Evolutionary conservation across 1,284 basidiomycete species (phyloP).

Genomic region (Irpex lacteus): DNA sequence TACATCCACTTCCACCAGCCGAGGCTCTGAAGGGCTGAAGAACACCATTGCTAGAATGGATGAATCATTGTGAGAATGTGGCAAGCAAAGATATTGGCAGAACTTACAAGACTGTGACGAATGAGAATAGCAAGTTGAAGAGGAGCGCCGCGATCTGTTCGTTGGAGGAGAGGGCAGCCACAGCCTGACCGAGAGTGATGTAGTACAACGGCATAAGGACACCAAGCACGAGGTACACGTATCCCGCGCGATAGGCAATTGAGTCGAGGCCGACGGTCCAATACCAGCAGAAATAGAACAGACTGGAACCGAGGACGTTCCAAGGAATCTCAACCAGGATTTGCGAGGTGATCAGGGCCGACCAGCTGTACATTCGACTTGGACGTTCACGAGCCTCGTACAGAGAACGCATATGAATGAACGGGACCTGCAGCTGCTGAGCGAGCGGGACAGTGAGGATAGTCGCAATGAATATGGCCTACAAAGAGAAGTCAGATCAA

Average conservation of each 20-base stretch:
- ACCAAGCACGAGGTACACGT: slow-evolving; percentile 53
- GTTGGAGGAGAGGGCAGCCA: slow-evolving; percentile 68
- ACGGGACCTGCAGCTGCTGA: slow-evolving; percentile 54
- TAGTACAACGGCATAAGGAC: slow-evolving; percentile 56
- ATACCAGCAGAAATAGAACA: slow-evolving; percentile 69
- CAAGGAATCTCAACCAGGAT: slow-evolving; percentile 65
- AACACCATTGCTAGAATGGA: slow-evolving; percentile 50
- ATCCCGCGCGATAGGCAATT: slow-evolving; percentile 44
- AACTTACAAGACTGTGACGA: slow-evolving; percentile 63
- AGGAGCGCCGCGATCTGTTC: slow-evolving; percentile 64
- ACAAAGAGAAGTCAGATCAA: background rate
- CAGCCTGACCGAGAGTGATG: slow-evolving; percentile 43
- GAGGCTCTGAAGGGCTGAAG: slow-evolving; percentile 59
- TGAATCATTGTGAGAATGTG: background rate
- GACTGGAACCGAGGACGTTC: slow-evolving; percentile 55
- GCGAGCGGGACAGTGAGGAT: slow-evolving; percentile 44
- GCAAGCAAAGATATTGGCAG: background rate
- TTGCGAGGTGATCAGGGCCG: slow-evolving; percentile 64
- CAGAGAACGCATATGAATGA: slow-evolving; percentile 50
- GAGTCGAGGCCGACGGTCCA: slow-evolving; percentile 65
- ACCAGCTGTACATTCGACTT: slow-evolving; percentile 84
- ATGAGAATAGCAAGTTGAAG: slow-evolving; percentile 62
- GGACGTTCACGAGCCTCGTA: slow-evolving; percentile 67
- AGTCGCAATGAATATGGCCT: slow-evolving; percentile 45
- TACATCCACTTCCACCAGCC: slow-evolving; percentile 89